Evolutionary conservation across 2,329 filamentous ascomycete genomes (phyloP).

Genomic region (Xylaria sp.): DNA sequence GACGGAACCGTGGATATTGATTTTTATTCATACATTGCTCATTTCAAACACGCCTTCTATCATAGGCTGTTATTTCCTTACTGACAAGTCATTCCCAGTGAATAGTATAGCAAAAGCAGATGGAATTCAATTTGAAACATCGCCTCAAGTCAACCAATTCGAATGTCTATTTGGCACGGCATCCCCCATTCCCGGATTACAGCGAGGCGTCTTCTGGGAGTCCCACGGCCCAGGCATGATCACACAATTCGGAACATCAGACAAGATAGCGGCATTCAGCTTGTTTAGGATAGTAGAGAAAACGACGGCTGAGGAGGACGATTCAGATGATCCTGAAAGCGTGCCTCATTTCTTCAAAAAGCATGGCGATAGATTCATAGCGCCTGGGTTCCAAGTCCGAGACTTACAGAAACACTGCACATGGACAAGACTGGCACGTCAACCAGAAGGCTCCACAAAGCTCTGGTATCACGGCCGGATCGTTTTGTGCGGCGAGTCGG

Average conservation of each 20-base stretch:
- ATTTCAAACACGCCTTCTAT: too few species aligned
- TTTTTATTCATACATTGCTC: too few species aligned
- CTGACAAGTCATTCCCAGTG: neutral
- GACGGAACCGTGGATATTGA: neutral
- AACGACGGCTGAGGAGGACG: neutral
- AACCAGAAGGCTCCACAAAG: neutral
- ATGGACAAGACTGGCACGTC: neutral
- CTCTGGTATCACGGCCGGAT: slow-evolving; percentile 8
- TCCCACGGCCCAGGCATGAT: neutral
- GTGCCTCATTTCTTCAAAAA: neutral
- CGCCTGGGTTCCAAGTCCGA: neutral
- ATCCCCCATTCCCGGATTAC: neutral
- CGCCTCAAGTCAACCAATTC: neutral
- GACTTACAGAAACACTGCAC: neutral
- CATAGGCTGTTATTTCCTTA: neutral
- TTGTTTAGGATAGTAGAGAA: neutral
- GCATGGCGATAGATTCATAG: neutral
- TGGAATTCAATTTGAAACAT: neutral
- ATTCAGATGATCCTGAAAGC: neutral
- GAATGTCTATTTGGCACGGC: slow-evolving; percentile 3
- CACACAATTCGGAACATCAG: neutral
- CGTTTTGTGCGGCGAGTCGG: neutral
- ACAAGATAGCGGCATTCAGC: neutral
- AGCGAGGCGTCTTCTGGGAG: slow-evolving; percentile 3
- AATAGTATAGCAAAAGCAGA: neutral